Base-by-base conservation (phyloP, 2,329 filamentous ascomycete species). In the Polytolypa hystricis region DNA sequence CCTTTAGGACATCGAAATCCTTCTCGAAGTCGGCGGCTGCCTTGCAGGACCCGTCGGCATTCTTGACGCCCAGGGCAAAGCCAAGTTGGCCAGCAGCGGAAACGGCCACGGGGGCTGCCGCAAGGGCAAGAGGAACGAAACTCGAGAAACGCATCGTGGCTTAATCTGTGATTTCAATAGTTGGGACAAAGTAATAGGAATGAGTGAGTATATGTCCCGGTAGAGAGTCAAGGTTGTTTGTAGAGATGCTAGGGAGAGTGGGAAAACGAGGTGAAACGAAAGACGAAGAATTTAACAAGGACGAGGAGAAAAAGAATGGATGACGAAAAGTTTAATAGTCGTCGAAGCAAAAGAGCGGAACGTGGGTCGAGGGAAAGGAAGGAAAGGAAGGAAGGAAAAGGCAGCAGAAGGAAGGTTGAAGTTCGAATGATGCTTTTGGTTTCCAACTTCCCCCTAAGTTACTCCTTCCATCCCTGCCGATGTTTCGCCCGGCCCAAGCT, bases 51-150 rank as follows among this genome's bases (percentile, higher is more conserved):
- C 69, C 71, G 48, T 76, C 72, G 16, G 67, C 38, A 45, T 72
- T 72, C 55, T 80, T 77, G 49, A 76, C 73, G 42, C 79, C 79
- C 9, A 84, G 64, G 10, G 79, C 69, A 51, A 81, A 81, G 35
- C 79, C 79, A 42, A 81, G 62, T 19, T 57, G 67, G 34, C 77
- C 77, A 23, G 60, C 60, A 25, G 69, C 69, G 20, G 66, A 61
- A 28, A 70, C 67, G 28, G 69, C 54, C 31, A 66, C 58, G 16
- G 71, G 67, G 31, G 65, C 58, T 33, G 60, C 54, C 31, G 59
- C 62, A 46, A 69, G 46, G 38, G 61, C 48, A 27, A 61, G 40
- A 12, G 60, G 51, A 45, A 69, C 33, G 36, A 67, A 41, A 35
- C 52, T 52, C 30, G 60, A 50, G 48, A 60, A 50, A 59, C 62